Conservation (phyloP, 371 early-diverging fungal species). For the Sporodiniella umbellata region DNA sequence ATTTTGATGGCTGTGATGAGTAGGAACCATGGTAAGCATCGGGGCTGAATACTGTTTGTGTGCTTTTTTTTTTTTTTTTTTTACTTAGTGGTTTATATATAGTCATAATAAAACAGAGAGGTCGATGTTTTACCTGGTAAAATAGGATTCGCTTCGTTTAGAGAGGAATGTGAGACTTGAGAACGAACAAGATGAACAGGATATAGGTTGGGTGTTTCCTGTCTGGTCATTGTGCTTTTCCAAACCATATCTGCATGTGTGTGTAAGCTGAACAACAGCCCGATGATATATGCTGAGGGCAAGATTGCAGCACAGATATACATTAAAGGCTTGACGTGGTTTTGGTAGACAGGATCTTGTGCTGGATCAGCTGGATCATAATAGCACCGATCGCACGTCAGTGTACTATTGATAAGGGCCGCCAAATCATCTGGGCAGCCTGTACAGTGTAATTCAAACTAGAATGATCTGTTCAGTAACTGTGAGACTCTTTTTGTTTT, state of each 20-base stretch:
- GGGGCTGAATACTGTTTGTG: background rate
- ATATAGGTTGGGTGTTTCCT: conserved; percentile 4
- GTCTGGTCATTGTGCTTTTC: conserved; percentile 33
- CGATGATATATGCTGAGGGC: conserved; percentile 85
- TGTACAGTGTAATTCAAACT: conserved; percentile 60
- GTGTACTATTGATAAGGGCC: conserved; percentile 9
- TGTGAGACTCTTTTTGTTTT: background rate
- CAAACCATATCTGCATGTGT: conserved; percentile 91
- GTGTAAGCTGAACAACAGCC: conserved; percentile 88
- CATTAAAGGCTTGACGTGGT: conserved; percentile 80
- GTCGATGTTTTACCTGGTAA: background rate
- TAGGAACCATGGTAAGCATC: background rate
- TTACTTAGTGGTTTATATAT: background rate
- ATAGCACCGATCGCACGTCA: conserved; percentile 58
- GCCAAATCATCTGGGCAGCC: conserved; percentile 42
- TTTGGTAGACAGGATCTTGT: conserved; percentile 78
- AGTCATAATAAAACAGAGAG: background rate
- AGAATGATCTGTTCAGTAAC: too few relatives aligned
- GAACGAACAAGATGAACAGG: conserved; percentile 20
- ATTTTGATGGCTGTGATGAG: background rate
- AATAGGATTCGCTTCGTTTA: conserved; percentile 1
- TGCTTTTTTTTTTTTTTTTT: too few relatives aligned
- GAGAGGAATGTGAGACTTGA: background rate
- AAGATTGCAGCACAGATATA: conserved; percentile 85
- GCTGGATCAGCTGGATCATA: conserved; percentile 65